Percentiles rank a stretch among this genome's conserved stretches.
phyloP scores from a whole-genome alignment of 108 stramenopile genomes.

The Aurantiochytrium sp. region DNA sequence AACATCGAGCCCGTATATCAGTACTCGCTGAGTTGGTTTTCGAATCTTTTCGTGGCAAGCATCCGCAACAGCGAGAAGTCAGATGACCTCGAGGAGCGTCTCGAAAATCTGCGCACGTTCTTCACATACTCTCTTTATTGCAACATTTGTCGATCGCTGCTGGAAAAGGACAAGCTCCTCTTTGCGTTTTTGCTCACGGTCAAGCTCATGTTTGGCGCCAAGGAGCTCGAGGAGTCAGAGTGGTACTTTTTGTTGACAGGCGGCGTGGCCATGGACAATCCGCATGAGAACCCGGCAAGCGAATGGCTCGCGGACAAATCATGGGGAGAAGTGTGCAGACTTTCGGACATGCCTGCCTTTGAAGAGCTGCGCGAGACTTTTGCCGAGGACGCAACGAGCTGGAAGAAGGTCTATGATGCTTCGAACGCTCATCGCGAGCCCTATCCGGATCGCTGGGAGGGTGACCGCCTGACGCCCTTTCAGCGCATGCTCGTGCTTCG shows the following conservation, averaged over 20 bases:
- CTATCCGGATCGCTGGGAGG: constrained; percentile 35
- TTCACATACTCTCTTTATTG: constrained; percentile 54
- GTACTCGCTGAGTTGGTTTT: constrained; percentile 55
- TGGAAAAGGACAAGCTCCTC: constrained; percentile 57
- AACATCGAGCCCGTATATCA: constrained; percentile 57
- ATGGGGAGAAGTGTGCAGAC: constrained; percentile 56
- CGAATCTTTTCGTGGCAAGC: constrained; percentile 42
- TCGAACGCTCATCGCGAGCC: constrained; percentile 34
- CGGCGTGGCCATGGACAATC: constrained; percentile 48
- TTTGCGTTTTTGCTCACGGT: constrained; percentile 51
- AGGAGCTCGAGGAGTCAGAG: constrained; percentile 32
- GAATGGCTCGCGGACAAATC: constrained; percentile 44
- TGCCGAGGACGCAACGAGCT: constrained; percentile 13
- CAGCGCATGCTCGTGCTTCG: constrained; percentile 37
- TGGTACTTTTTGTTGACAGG: constrained; percentile 56
- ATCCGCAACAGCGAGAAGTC: constrained; percentile 40
- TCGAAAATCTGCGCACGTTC: constrained; percentile 40
- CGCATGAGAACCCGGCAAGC: constrained; percentile 41
- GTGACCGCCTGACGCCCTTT: constrained; percentile 25
- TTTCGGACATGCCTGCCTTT: constrained; percentile 35
- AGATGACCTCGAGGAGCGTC: constrained; percentile 41
- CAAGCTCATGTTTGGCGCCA: constrained; percentile 39
- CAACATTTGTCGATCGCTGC: constrained; percentile 52
- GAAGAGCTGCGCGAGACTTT: constrained; percentile 40
- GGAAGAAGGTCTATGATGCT: constrained; percentile 47